A percentile compares a stretch with the other conserved stretches of the same genome.
Conservation (phyloP, 148 eudicot genomes). For the Polygonum maritimum region DNA sequence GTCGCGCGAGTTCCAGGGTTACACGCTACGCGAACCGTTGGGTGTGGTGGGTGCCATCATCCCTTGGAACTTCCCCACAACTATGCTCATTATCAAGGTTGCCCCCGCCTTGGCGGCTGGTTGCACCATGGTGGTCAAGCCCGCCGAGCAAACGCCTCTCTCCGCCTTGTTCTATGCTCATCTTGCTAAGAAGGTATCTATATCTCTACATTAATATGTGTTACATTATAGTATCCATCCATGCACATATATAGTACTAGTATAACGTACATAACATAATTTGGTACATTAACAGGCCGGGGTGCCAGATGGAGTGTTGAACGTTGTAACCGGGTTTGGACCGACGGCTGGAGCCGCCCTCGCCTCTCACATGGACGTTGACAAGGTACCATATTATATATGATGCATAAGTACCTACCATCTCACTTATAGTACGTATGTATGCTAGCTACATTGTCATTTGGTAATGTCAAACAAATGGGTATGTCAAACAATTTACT, state of each 20-base stretch:
- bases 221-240: no score
- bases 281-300: constrained; percentile 51
- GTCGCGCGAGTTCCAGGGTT: constrained; percentile 56
- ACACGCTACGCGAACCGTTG: constrained; percentile 68
- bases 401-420: background rate
- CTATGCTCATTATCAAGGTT: constrained; percentile 55
- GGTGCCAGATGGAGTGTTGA: constrained; percentile 81
- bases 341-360: constrained; percentile 73
- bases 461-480: no score
- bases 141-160: constrained; percentile 88
- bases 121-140: constrained; percentile 86
- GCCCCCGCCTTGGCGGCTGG: constrained; percentile 85
- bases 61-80: constrained; percentile 77
- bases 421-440: background rate
- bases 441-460: no score
- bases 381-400: constrained; percentile 30
- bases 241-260: no score
- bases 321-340: constrained; percentile 66
- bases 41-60: constrained; percentile 84
- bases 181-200: constrained; percentile 55
- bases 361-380: constrained; percentile 81
- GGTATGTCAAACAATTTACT: background rate
- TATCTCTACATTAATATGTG: no score
- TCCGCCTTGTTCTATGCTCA: constrained; percentile 66
- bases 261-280: no score